Conservation (phyloP, 345 rosid species). For the Cochlearia excelsa region DNA sequence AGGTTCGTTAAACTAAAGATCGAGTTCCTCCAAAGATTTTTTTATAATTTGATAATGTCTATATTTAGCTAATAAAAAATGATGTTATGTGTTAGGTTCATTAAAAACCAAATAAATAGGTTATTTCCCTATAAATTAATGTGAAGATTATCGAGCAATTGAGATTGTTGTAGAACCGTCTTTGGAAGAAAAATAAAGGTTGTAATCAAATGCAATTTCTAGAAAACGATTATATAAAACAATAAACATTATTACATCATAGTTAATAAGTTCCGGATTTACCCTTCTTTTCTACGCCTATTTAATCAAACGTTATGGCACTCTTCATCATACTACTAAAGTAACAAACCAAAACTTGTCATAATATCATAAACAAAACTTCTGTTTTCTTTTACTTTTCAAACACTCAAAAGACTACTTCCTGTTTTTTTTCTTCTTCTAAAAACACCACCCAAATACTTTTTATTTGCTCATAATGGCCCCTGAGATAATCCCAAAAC, state of each 20-base stretch:
- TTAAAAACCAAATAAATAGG: no score
- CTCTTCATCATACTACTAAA: constrained; percentile 11
- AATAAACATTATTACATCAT: neutral
- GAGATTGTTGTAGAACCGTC: no score
- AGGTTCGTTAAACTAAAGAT: no score
- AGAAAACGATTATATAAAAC: neutral
- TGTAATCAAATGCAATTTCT: neutral
- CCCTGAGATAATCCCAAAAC: constrained; percentile 41
- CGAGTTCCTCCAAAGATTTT: no score
- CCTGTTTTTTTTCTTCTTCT: neutral
- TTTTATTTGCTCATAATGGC: constrained; percentile 38
- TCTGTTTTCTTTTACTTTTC: constrained; percentile 20
- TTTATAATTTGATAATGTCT: no score
- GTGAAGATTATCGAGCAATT: no score
- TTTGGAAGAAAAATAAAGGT: no score
- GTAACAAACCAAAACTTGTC: constrained; percentile 1
- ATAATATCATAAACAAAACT: constrained; percentile 1
- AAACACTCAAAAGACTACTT: constrained; percentile 21
- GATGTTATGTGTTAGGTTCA: no score
- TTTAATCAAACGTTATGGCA: constrained; percentile 20
- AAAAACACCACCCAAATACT: constrained; percentile 2
- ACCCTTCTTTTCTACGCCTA: constrained; percentile 25
- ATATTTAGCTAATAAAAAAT: no score
- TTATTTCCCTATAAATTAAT: no score
- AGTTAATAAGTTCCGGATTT: constrained; percentile 20